These are phyloP conservation scores for Medicago ruthenica DNA, from an alignment of 306 rosid species.

Conservation along the genomic window DNA sequence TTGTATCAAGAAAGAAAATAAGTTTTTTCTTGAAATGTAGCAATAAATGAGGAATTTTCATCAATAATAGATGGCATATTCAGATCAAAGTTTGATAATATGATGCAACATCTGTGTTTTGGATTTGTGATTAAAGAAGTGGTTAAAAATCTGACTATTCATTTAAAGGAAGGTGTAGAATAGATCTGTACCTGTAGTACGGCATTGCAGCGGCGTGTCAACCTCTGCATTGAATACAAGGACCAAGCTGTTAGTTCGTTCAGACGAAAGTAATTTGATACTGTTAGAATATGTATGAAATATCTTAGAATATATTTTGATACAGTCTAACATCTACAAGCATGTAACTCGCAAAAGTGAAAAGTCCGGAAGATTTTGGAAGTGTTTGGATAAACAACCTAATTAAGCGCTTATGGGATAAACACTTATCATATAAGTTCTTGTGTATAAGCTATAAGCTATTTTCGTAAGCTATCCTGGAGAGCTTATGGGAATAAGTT, in stretches of 20 bases:
- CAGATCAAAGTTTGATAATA: neutral
- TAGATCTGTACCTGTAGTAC: constrained; percentile 44
- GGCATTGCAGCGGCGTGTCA: constrained; percentile 66
- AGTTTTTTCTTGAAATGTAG: no score
- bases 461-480: neutral
- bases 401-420: neutral
- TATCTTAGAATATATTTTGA: neutral
- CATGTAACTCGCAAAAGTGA: neutral
- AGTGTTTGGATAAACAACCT: neutral
- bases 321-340: neutral
- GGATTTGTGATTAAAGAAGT: neutral
- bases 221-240: constrained; percentile 54
- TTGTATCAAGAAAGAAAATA: no score
- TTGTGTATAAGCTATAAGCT: neutral
- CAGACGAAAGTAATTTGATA: no score
- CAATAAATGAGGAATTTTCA: no score
- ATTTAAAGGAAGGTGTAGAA: no score
- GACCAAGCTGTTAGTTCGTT: constrained; percentile 38
- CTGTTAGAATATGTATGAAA: neutral
- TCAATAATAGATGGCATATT: no score
- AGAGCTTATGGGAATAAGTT: no score
- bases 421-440: neutral
- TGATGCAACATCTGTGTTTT: constrained; percentile 1
- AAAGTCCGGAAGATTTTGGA: neutral
- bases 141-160: constrained; percentile 23